Base-by-base conservation (phyloP, 2,329 filamentous ascomycete genomes). In the Hypoxylon sp. region DNA sequence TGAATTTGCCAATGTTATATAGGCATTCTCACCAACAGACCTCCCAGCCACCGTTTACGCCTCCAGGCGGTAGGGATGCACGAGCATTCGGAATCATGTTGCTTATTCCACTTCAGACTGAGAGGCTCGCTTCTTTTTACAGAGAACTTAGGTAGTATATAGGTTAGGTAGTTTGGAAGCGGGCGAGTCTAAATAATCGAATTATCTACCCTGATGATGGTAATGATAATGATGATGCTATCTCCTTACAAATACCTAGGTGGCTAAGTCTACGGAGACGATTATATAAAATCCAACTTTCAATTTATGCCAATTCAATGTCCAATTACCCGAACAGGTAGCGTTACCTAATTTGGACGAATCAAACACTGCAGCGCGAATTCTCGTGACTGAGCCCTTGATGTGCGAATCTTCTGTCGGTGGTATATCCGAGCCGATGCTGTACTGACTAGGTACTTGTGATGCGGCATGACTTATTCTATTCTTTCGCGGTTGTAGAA, bases 281-380 rank as follows among this genome's bases (percentile, higher is more conserved):
- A 17, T 7, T 40, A 40, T 7, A n/a, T 11, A n/a, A n/a, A 14
- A 40, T 6, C 5, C 37, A 14, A 3, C 14, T 13, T 40, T 3
- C 14, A 6, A 17, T 17, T 20, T 17, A 42, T 8, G 37, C 3
- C 6, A 50, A n/a, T 50, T 49, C 13, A 50, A 3, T 33, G 49
- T 13, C 30, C 33, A 6, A 54, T 54, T 54, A 27, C 51, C 33
- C 8, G 40, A 40, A 37, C 33, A 25, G 31, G 51, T 13, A 40
- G 17, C 33, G 13, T 40, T 8, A 10, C 35, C 17, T 13, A 11
- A 35, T 20, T 54, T 54, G 33, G 20, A 20, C 50, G 50, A 54
- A 54, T 54, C 50, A 54, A 31, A 20, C 25, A 13, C 8, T n/a
- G 31, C 50, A 17, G 10, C 11, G 50, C 8, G 22, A 30, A 6